phyloP scores from a whole-genome alignment of 352 stramenopile species.

The Phytophthora meadii region DNA sequence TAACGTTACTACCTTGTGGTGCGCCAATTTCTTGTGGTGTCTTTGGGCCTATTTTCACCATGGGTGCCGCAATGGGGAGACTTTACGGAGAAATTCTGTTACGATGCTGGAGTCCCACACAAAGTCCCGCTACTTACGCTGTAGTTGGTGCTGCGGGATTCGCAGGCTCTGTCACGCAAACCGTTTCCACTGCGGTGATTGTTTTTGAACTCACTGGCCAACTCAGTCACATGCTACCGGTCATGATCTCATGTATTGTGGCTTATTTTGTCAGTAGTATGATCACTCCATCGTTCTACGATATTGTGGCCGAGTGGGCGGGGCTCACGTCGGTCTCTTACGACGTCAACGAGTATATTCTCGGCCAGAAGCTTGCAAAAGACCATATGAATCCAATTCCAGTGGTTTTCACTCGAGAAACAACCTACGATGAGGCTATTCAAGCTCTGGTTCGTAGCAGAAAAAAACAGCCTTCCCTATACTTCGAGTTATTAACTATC shows the following conservation, averaged over 20 bases:
- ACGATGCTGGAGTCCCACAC: slow-evolving; percentile 68
- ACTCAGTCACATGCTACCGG: slow-evolving; percentile 83
- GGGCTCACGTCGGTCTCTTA: slow-evolving; percentile 81
- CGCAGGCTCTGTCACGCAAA: slow-evolving; percentile 89
- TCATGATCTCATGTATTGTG: slow-evolving; percentile 86
- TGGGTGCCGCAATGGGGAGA: slow-evolving; percentile 75
- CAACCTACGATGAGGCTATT: slow-evolving; percentile 77
- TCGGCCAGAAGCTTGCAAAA: slow-evolving; percentile 73
- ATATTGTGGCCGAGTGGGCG: slow-evolving; percentile 81
- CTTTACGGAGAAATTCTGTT: slow-evolving; percentile 83
- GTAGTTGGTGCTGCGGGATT: slow-evolving; percentile 95
- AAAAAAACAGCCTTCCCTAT: neutral
- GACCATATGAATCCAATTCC: slow-evolving; percentile 68
- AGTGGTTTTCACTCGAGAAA: slow-evolving; percentile 74
- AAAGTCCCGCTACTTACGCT: slow-evolving; percentile 85
- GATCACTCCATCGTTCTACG: slow-evolving; percentile 86
- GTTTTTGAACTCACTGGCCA: slow-evolving; percentile 90
- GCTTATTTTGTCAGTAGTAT: slow-evolving; percentile 86
- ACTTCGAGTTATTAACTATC: too few relatives aligned
- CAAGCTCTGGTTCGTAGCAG: slow-evolving; percentile 57
- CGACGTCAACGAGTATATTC: slow-evolving; percentile 81
- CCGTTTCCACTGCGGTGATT: slow-evolving; percentile 88
- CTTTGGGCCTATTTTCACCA: slow-evolving; percentile 85
- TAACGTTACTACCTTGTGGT: slow-evolving; percentile 76
- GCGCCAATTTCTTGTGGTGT: slow-evolving; percentile 82